phyloP scores from a whole-genome alignment of 352 stramenopile genomes.

The Phytophthora litchii region DNA sequence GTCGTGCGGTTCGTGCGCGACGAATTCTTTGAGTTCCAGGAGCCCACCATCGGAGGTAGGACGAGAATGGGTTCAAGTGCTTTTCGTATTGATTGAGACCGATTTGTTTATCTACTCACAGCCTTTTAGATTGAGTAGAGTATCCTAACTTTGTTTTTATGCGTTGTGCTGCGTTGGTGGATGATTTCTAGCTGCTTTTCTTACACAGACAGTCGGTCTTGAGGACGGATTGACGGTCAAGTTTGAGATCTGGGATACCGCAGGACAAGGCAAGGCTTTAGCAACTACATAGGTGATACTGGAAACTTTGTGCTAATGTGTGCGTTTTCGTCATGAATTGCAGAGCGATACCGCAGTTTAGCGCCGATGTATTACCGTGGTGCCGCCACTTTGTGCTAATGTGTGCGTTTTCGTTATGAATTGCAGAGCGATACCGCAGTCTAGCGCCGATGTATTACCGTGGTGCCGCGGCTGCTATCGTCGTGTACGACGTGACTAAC shows the following conservation, averaged over 20 bases:
- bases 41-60: conserved; percentile 95
- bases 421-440: conserved; percentile 94
- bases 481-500: conserved; percentile 98
- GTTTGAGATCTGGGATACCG: conserved; percentile 99
- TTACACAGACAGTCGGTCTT: conserved; percentile 98
- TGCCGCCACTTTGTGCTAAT: conserved; percentile 54
- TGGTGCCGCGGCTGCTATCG: conserved; percentile 94
- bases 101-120: neutral
- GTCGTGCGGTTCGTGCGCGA: conserved; percentile 99
- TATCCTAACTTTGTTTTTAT: conserved; percentile 6
- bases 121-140: neutral
- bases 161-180: neutral
- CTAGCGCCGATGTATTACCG: conserved; percentile 99
- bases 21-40: conserved; percentile 99
- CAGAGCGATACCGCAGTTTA: conserved; percentile 96
- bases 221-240: conserved; percentile 98
- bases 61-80: conserved; percentile 1
- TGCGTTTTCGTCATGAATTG: conserved; percentile 1
- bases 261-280: conserved; percentile 86
- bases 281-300: neutral
- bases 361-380: conserved; percentile 98
- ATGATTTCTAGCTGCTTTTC: conserved; percentile 89
- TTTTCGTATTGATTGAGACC: conserved; percentile 1
- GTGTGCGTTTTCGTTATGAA: conserved; percentile 1
- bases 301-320: conserved; percentile 9